Conservation (phyloP, 441 rosid species). For the Theobroma grandiflorum region DNA sequence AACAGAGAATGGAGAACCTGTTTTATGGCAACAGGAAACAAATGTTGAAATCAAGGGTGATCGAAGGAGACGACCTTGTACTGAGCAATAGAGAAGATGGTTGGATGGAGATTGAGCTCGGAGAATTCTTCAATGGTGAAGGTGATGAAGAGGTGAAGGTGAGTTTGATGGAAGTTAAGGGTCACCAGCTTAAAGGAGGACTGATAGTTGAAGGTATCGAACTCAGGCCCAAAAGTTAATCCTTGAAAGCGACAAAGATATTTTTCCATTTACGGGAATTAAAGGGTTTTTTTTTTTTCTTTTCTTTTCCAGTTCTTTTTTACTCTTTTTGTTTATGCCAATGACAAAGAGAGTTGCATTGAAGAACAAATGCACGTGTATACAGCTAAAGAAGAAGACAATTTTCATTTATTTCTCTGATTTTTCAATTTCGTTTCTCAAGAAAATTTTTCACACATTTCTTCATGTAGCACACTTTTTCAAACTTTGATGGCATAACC, state of each 20-base stretch:
- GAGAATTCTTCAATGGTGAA: slow-evolving; percentile 45
- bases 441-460: not conserved
- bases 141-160: slow-evolving; percentile 43
- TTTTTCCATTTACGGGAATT: not conserved
- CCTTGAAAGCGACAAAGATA: not conserved
- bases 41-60: slow-evolving; percentile 39
- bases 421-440: not conserved
- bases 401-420: not conserved
- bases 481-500: not conserved
- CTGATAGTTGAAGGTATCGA: slow-evolving; percentile 59
- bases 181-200: slow-evolving; percentile 63
- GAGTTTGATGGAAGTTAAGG: slow-evolving; percentile 49
- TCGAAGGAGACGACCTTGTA: slow-evolving; percentile 62
- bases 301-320: too few relatives aligned
- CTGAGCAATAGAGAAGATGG: slow-evolving; percentile 46
- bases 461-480: not conserved
- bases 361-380: not conserved
- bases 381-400: not conserved
- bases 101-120: slow-evolving; percentile 63
- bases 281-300: not conserved
- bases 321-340: not conserved
- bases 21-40: slow-evolving; percentile 41
- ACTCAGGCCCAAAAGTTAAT: slow-evolving; percentile 51
- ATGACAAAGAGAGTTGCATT: not conserved
- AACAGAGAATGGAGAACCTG: slow-evolving; percentile 44